Evolutionary conservation across 441 rosid genomes (phyloP), one percentile per base, ranked within the genome.

Genomic region (Arabidopsis lyrata): DNA sequence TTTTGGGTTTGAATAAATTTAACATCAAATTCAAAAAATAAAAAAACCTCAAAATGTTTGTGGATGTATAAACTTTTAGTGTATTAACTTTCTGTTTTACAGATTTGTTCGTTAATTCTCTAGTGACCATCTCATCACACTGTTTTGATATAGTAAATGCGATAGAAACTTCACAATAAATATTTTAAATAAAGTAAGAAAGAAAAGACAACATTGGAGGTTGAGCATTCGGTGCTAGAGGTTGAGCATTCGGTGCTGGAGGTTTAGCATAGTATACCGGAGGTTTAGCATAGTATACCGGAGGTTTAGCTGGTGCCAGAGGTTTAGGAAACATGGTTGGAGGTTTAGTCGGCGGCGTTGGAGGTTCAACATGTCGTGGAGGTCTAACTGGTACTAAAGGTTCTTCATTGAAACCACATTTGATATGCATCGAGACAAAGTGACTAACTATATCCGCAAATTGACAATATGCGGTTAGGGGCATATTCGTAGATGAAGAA

Each of bases 401-500:
- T n/a, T 31, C 32, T 52, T 52, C 41, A 31, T 29, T 13, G 6
- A 2, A 63, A 45, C 1, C 38, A 63, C 76, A 75, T 3, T 38
- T 44, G 29, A 63, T 31, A n/a, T 5, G 9, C 10, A 63, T 18
- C 15, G 24, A 29, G 4, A 63, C 42, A 29, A 31, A 47, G 3
- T 6, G 24, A 63, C 41, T 63, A 47, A 3, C 6, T 3, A 72
- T 15, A 72, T 72, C 27, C 1, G 69, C 69, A 8, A n/a, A 52
- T 62, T 63, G 35, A 29, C 72, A 73, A 48, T 55, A 65, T 18
- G 77, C 5, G 1, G 10, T 24, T 29, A 65, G 58, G 22, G 11
- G 20, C 6, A 2, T 54, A 8, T 14, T 29, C 9, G 15, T 34
- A n/a, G 15, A 3, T 53, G 70, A 44, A 9, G 77, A 66, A 38